Evolutionary conservation across 495 filamentous ascomycete genomes (phyloP), one percentile per base, ranked within the genome.

Genomic region (Aspergillus kassunensis): DNA sequence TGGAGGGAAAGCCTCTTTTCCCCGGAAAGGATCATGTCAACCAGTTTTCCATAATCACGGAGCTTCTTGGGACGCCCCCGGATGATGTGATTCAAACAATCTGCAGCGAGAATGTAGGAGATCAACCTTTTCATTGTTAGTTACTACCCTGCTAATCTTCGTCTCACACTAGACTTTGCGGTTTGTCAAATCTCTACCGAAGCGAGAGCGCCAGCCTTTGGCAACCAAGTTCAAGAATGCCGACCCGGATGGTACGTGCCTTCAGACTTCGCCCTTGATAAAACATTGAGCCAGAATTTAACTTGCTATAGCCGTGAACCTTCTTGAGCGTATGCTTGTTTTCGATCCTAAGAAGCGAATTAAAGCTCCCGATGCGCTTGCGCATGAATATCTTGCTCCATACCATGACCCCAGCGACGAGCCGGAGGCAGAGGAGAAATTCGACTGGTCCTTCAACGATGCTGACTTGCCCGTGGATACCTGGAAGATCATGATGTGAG

Each of bases 401-500:
- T 98, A 98, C 73, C 93, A 98, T 64, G 93, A 98, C 63, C 91
- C 92, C 12, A 91, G 86, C 15, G 93, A 98, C 64, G 93, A 98
- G 74, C 93, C 93, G 7, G 87, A 89, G 11, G 89, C 93, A 20
- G 89, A 95, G 52, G 92, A 97, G 78, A 97, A 95, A 74, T 98
- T 98, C 62, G 93, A 98, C 66, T 98, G 93, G 93, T 96, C 91
- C n/a, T 98, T 98, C 73, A 98, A 97, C 67, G 92, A 98, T 65
- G 95, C 93, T 29, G 93, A 98, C 73, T 72, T 98, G 51, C 93
- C 93, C 0, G 90, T 97, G 34, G 93, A 98, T 61, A 96, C 95
- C n/a, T 98, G 93, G 93, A 97, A 97, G 73, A 97, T 98, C 65
- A 98, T 97, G 93, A 98, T 98, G 93, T 97, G 79, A 59, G 66